Percentiles rank a stretch among this genome's conserved stretches.
These are phyloP conservation scores for Ehretia macrophylla DNA, from an alignment of 257 asterid species.

Conservation along the genomic window DNA sequence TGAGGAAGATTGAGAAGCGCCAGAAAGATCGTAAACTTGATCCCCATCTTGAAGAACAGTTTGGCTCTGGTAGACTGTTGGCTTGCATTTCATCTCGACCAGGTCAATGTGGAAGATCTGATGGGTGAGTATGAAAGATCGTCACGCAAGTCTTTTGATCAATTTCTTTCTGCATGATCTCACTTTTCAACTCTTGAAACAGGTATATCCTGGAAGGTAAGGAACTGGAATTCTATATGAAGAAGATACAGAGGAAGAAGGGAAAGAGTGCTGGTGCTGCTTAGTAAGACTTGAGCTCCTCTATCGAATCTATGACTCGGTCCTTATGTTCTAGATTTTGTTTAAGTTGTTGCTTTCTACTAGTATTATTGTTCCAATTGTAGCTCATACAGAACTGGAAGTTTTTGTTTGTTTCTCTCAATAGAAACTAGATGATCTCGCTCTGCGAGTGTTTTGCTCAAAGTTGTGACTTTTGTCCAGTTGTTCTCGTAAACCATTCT, in stretches of 20 bases:
- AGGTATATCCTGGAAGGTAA: conserved; percentile 23
- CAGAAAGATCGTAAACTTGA: conserved; percentile 58
- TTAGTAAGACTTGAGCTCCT: not conserved
- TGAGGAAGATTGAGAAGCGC: conserved; percentile 54
- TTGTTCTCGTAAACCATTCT: not conserved
- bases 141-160: not conserved
- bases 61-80: conserved; percentile 48
- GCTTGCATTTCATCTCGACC: conserved; percentile 65
- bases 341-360: not conserved
- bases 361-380: not conserved
- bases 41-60: conserved; percentile 61
- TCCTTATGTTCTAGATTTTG: not conserved
- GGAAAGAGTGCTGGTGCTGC: conserved; percentile 21
- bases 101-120: conserved; percentile 67
- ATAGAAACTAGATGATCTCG: not conserved
- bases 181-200: not conserved
- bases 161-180: not conserved
- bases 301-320: not conserved
- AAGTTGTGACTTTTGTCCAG: not conserved
- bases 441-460: not conserved
- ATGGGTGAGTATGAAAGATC: conserved; percentile 32
- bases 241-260: conserved; percentile 24
- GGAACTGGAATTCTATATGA: conserved; percentile 21
- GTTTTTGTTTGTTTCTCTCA: not conserved
- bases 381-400: not conserved